Conservation (phyloP, 148 eudicot species). For the Nepenthes gracilis region DNA sequence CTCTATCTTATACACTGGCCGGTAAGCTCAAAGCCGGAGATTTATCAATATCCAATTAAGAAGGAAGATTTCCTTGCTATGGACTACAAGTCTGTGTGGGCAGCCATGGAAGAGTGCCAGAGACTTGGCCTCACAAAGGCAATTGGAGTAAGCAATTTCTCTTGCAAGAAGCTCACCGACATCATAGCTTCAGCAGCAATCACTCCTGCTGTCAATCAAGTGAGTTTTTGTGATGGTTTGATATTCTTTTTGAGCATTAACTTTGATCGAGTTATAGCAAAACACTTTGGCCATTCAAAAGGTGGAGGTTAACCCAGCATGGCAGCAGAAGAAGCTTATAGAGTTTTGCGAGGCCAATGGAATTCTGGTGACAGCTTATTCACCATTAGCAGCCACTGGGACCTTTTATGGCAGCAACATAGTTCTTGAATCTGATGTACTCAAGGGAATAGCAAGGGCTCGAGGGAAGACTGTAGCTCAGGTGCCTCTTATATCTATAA, state of each 20-base stretch:
- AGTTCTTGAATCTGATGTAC: conserved; percentile 2
- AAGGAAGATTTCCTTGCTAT: conserved; percentile 3
- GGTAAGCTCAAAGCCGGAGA: conserved; percentile 16
- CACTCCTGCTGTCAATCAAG: conserved; percentile 20
- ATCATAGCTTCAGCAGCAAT: conserved; percentile 6
- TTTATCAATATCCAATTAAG: too few species aligned
- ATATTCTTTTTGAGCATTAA: background rate
- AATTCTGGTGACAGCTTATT: conserved; percentile 13
- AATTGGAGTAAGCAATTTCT: conserved; percentile 18
- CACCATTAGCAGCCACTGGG: conserved; percentile 17
- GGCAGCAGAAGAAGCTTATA: conserved; percentile 24
- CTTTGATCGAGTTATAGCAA: background rate
- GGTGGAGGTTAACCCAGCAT: conserved; percentile 24
- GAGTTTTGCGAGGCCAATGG: conserved; percentile 18
- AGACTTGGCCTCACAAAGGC: conserved; percentile 13
- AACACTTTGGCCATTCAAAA: background rate
- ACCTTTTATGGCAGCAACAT: conserved; percentile 3
- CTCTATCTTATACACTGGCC: conserved; percentile 25
- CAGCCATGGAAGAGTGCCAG: conserved; percentile 17
- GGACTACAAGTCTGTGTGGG: conserved; percentile 21
- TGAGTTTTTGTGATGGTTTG: background rate
- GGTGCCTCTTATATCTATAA: background rate
- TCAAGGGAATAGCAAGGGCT: conserved; percentile 8
- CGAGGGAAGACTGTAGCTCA: conserved; percentile 11
- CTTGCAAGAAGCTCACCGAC: conserved; percentile 5